Evolutionary conservation across 2,329 filamentous ascomycete species (phyloP).

Genomic region (Calonectria hawksworthii): DNA sequence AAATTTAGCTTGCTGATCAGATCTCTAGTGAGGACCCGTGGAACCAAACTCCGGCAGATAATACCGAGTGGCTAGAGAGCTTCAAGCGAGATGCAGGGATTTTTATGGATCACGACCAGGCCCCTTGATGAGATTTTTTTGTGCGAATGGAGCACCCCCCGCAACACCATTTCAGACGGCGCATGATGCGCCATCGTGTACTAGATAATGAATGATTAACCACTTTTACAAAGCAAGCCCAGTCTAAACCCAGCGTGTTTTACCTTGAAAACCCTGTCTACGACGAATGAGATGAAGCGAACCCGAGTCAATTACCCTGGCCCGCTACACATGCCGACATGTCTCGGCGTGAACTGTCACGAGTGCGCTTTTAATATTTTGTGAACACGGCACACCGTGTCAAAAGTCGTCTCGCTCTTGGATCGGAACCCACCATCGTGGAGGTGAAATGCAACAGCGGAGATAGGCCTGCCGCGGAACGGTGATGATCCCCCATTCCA

Average conservation of each 20-base stretch:
- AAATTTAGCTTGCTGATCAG: background rate
- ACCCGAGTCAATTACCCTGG: background rate
- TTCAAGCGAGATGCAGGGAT: conserved; percentile 44
- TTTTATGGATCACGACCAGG: conserved; percentile 1
- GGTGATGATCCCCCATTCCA: background rate
- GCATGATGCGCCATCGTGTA: background rate
- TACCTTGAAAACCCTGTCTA: background rate
- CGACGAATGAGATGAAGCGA: background rate
- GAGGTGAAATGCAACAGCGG: too few relatives aligned
- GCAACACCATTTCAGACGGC: background rate
- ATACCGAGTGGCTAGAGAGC: conserved; percentile 41
- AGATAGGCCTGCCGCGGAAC: background rate
- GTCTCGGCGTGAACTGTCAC: background rate
- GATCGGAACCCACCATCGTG: background rate
- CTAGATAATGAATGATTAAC: background rate
- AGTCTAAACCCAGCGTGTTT: background rate
- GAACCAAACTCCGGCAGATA: conserved; percentile 44
- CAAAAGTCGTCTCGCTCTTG: background rate
- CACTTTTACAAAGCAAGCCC: background rate
- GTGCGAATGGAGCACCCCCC: background rate
- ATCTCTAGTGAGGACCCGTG: conserved; percentile 42
- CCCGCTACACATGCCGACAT: background rate
- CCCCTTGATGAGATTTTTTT: background rate
- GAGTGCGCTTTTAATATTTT: background rate
- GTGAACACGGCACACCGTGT: background rate